Evolutionary conservation across 495 filamentous ascomycete genomes (phyloP).

Genomic region (Aspergillus incahuasiensis): DNA sequence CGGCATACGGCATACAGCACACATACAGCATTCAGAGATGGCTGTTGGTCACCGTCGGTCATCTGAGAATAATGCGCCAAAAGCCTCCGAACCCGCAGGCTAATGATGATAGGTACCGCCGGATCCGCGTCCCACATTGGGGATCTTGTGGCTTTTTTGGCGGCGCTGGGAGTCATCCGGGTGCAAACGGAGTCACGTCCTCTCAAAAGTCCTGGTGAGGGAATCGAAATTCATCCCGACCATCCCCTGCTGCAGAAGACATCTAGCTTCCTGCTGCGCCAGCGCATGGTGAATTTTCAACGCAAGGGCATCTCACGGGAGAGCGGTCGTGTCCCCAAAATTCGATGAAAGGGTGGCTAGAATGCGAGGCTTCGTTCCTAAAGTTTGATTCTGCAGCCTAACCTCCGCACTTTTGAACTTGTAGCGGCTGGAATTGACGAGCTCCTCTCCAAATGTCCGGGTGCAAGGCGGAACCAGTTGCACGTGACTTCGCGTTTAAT

Average conservation of each 20-base stretch:
- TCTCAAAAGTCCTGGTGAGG: neutral
- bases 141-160: slow-evolving; percentile 23
- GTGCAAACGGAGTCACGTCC: slow-evolving; percentile 19
- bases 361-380: neutral
- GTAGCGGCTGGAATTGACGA: slow-evolving; percentile 1
- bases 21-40: slow-evolving; percentile 3
- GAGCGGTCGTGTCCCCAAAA: neutral
- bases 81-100: slow-evolving; percentile 19
- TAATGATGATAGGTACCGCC: slow-evolving; percentile 30
- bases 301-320: slow-evolving; percentile 4
- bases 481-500: slow-evolving; percentile 28
- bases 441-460: neutral
- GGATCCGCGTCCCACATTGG: slow-evolving; percentile 30
- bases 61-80: slow-evolving; percentile 20
- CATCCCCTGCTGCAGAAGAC: neutral
- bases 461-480: slow-evolving; percentile 4
- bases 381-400: neutral
- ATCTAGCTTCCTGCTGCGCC: neutral
- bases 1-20: neutral
- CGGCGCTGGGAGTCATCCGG: slow-evolving; percentile 18
- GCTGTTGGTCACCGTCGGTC: slow-evolving; percentile 9
- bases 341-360: neutral
- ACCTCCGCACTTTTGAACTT: slow-evolving; percentile 6
- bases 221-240: neutral
- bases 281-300: neutral